A percentile compares a stretch with the other conserved stretches of the same genome.
Evolutionary conservation across 176 grass and related monocot species (phyloP).

Genomic region (Avena insularis): DNA sequence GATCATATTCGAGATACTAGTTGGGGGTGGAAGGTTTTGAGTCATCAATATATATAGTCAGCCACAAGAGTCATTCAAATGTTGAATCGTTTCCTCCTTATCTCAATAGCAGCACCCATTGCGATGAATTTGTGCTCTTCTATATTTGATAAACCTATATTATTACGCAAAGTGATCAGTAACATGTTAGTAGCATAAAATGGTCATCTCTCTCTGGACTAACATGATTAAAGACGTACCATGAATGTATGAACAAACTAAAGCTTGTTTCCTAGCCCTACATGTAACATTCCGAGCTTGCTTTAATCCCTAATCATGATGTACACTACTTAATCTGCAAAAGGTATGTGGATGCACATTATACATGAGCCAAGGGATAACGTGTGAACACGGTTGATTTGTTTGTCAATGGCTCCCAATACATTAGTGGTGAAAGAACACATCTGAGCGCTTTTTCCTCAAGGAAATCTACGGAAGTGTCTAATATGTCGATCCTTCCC

Average conservation of each 20-base stretch:
- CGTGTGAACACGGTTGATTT: slow-evolving; percentile 41
- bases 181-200: slow-evolving; percentile 25
- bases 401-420: slow-evolving; percentile 51
- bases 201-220: slow-evolving; percentile 24
- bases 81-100: neutral
- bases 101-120: neutral
- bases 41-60: neutral
- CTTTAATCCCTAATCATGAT: slow-evolving; percentile 46
- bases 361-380: slow-evolving; percentile 3
- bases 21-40: too few species aligned
- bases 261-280: slow-evolving; percentile 36
- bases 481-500: slow-evolving; percentile 37
- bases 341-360: neutral
- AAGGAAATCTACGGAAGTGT: slow-evolving; percentile 53
- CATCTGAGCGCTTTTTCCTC: slow-evolving; percentile 33
- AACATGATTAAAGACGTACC: slow-evolving; percentile 45
- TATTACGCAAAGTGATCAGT: neutral
- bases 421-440: slow-evolving; percentile 44
- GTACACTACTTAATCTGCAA: neutral
- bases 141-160: neutral
- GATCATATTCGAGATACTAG: too few species aligned
- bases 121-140: neutral
- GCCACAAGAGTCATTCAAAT: neutral
- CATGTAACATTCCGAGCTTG: slow-evolving; percentile 27
- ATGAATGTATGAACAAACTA: slow-evolving; percentile 35